phyloP scores from a whole-genome alignment of 441 rosid genomes.

The Bruguiera hainesii region DNA sequence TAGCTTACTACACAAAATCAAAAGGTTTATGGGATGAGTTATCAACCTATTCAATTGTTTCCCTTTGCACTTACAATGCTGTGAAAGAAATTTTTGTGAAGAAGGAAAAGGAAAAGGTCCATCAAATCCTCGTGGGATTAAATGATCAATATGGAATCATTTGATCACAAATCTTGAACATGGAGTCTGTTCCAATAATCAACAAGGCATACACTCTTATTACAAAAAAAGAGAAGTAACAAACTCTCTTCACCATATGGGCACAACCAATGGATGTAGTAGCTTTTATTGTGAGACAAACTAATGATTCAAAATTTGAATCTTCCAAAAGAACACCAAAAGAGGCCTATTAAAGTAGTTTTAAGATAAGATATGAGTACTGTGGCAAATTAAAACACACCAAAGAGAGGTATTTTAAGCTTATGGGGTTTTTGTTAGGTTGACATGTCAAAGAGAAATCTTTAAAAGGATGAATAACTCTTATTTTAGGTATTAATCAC shows the following conservation, averaged over 20 bases:
- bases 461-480: neutral
- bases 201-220: neutral
- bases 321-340: neutral
- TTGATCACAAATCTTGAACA: neutral
- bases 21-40: constrained; percentile 5
- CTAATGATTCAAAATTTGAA: neutral
- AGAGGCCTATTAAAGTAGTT: neutral
- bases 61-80: neutral
- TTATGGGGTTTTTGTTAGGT: neutral
- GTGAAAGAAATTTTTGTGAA: neutral
- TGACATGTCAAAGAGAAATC: neutral
- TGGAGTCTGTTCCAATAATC: neutral
- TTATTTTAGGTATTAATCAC: neutral
- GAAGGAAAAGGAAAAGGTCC: neutral
- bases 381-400: neutral
- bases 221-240: neutral
- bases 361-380: neutral
- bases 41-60: neutral
- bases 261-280: neutral
- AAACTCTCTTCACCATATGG: neutral
- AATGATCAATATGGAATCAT: neutral
- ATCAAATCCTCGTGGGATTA: neutral
- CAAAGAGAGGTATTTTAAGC: neutral
- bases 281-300: neutral
- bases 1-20: neutral